phyloP scores from a whole-genome alignment of 2,329 filamentous ascomycete genomes.

The Xylariomycetidae sp. region DNA sequence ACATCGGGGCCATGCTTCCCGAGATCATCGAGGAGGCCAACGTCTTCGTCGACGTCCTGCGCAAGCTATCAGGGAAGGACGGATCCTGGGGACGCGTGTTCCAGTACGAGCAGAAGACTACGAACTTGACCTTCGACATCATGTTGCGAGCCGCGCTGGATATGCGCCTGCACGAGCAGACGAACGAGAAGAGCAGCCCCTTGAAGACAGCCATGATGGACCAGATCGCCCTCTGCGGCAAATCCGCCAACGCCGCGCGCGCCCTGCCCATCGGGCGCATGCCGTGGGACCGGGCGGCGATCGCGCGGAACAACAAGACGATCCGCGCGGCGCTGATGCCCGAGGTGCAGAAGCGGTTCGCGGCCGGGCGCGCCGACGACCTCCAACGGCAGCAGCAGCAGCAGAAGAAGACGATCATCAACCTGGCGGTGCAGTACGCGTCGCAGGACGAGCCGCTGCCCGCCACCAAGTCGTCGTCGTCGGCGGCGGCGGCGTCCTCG shows the following conservation, averaged over 20 bases:
- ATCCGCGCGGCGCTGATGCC: conserved; percentile 20
- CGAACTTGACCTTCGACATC: conserved; percentile 34
- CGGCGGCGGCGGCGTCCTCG: too few species aligned
- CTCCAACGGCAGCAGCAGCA: too few species aligned
- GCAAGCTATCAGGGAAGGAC: conserved; percentile 19
- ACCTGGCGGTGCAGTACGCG: too few species aligned
- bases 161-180: conserved; percentile 20
- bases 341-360: conserved; percentile 17
- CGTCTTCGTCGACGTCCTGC: conserved; percentile 27
- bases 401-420: conserved; percentile 22
- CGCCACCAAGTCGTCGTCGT: too few species aligned
- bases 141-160: conserved; percentile 31
- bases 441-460: too few species aligned
- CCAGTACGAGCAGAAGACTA: conserved; percentile 28
- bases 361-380: conserved; percentile 7
- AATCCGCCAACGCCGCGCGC: conserved; percentile 11
- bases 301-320: conserved; percentile 18
- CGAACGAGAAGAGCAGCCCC: conserved; percentile 12
- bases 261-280: conserved; percentile 11
- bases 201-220: conserved; percentile 18
- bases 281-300: conserved; percentile 16
- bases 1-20: conserved; percentile 28
- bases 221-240: conserved; percentile 15
- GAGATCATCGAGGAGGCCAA: conserved; percentile 32
- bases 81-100: conserved; percentile 27